phyloP scores from a whole-genome alignment of 192 early-diverging fungal species.

The Umbelopsis ramanniana region DNA sequence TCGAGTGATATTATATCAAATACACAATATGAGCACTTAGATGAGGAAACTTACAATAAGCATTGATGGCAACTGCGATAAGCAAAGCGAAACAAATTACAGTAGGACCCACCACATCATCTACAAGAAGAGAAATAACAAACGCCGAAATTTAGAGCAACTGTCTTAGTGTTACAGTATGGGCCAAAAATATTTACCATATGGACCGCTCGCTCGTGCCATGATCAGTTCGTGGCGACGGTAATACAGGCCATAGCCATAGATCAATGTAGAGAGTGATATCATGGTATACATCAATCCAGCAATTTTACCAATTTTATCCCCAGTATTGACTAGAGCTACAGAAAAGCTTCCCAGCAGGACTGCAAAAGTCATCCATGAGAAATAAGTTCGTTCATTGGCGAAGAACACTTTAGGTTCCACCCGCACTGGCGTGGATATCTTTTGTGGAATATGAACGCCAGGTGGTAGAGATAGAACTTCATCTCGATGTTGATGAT shows the following conservation, averaged over 20 bases:
- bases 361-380: constrained; percentile 77
- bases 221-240: constrained; percentile 68
- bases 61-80: constrained; percentile 52
- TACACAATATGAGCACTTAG: neutral
- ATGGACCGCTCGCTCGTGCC: constrained; percentile 53
- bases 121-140: constrained; percentile 31
- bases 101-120: constrained; percentile 71
- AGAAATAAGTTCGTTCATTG: constrained; percentile 82
- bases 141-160: neutral
- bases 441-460: constrained; percentile 43
- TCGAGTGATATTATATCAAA: no score
- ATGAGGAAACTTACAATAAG: constrained; percentile 46
- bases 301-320: constrained; percentile 48
- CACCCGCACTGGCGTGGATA: constrained; percentile 56
- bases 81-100: constrained; percentile 65
- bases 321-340: constrained; percentile 73
- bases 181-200: constrained; percentile 26
- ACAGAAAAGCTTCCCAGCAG: constrained; percentile 67
- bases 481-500: neutral
- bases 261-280: constrained; percentile 66
- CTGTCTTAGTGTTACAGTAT: neutral
- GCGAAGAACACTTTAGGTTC: constrained; percentile 86
- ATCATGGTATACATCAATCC: constrained; percentile 72
- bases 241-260: constrained; percentile 68
- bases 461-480: constrained; percentile 25